A percentile compares a stretch with the other conserved stretches of the same genome.
Evolutionary conservation across 2,329 filamentous ascomycete genomes (phyloP).

Genomic region (Stachybotrys chartarum): DNA sequence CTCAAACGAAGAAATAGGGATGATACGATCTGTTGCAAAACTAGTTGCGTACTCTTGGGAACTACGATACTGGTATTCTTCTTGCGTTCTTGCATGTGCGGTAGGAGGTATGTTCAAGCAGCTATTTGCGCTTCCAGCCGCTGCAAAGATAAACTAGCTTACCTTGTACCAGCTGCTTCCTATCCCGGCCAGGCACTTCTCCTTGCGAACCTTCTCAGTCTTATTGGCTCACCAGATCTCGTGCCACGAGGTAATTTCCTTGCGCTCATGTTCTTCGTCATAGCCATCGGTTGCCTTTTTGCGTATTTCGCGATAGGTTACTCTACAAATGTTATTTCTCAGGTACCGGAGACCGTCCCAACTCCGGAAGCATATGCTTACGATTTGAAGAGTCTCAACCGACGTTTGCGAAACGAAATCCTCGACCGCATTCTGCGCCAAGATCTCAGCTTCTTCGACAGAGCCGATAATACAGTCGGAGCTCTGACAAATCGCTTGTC

Average conservation of each 20-base stretch:
- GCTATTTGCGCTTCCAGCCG: no score
- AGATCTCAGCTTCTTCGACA: slow-evolving; percentile 35
- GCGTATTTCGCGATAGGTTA: slow-evolving; percentile 19
- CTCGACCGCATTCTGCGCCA: slow-evolving; percentile 27
- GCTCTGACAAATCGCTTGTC: slow-evolving; percentile 25
- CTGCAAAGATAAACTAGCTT: not conserved
- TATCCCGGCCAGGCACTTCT: slow-evolving; percentile 35
- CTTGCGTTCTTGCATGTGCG: no score
- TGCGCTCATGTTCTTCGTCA: slow-evolving; percentile 42
- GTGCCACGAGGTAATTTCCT: slow-evolving; percentile 36
- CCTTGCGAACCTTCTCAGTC: slow-evolving; percentile 21
- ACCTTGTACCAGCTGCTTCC: slow-evolving; percentile 14
- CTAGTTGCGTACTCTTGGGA: not conserved
- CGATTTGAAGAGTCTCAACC: slow-evolving; percentile 7
- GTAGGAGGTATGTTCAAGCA: slow-evolving; percentile 2
- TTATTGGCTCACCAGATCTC: slow-evolving; percentile 24
- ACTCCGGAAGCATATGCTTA: not conserved
- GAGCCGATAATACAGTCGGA: slow-evolving; percentile 30
- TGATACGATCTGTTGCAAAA: not conserved
- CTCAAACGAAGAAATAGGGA: slow-evolving; percentile 7
- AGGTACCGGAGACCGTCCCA: slow-evolving; percentile 2
- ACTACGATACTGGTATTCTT: not conserved
- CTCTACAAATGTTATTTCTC: slow-evolving; percentile 21
- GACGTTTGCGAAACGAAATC: slow-evolving; percentile 22
- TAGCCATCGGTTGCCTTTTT: not conserved